phyloP scores from a whole-genome alignment of 352 stramenopile genomes.

The Pythium sp. region DNA sequence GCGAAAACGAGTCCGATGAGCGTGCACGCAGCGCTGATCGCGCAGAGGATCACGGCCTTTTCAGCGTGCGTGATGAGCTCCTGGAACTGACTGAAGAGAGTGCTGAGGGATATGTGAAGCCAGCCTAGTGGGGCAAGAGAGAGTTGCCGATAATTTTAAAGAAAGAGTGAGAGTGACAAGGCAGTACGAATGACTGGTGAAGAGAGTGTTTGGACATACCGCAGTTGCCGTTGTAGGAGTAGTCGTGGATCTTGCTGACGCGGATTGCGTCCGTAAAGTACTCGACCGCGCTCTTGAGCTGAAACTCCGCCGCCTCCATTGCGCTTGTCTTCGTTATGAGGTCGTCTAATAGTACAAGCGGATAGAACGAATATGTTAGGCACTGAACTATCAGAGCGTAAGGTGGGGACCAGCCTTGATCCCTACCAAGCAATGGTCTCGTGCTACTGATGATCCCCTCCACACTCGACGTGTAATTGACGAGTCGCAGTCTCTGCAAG shows the following conservation, averaged over 20 bases:
- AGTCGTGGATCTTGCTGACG: slow-evolving; percentile 55
- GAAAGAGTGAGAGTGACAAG: no score
- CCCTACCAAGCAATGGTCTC: slow-evolving; percentile 33
- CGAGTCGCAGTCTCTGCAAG: slow-evolving; percentile 39
- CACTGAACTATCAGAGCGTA: neutral
- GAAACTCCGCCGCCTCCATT: slow-evolving; percentile 59
- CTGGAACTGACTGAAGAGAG: slow-evolving; percentile 46
- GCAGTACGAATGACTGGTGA: neutral
- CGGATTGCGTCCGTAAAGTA: slow-evolving; percentile 55
- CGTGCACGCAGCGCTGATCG: slow-evolving; percentile 22
- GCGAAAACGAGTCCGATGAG: slow-evolving; percentile 36
- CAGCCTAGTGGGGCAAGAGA: slow-evolving; percentile 28
- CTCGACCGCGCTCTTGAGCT: slow-evolving; percentile 53
- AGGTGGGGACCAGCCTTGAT: neutral
- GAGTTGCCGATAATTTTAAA: neutral
- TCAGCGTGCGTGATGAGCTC: slow-evolving; percentile 38
- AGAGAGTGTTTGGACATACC: slow-evolving; percentile 25
- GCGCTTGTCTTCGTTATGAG: slow-evolving; percentile 36
- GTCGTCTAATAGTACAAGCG: slow-evolving; percentile 19
- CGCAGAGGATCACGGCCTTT: slow-evolving; percentile 30
- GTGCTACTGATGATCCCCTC: slow-evolving; percentile 31
- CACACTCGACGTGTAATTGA: slow-evolving; percentile 30
- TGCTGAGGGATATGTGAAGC: slow-evolving; percentile 42
- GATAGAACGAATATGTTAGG: neutral
- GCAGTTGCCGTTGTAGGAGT: slow-evolving; percentile 53